Percentiles rank a stretch among this genome's conserved stretches.
phyloP scores from a whole-genome alignment of 805 yeast genomes.

The Kuraishia capsulata region DNA sequence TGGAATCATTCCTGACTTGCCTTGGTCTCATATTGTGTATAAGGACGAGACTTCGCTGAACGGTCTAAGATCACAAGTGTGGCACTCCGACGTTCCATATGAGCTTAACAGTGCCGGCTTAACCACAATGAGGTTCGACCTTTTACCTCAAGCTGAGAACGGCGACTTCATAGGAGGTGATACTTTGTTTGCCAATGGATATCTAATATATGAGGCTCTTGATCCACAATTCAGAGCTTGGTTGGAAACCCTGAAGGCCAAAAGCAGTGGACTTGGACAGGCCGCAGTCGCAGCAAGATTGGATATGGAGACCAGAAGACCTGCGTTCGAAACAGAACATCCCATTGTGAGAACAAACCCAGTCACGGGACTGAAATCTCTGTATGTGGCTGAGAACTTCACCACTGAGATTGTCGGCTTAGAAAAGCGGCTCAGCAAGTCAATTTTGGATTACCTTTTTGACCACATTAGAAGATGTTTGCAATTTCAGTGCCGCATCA shows the following conservation, averaged over 20 bases:
- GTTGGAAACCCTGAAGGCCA: slow-evolving; percentile 33
- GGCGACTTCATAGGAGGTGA: slow-evolving; percentile 36
- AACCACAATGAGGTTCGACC: slow-evolving; percentile 35
- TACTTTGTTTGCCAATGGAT: slow-evolving; percentile 43
- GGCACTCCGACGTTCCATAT: slow-evolving; percentile 41
- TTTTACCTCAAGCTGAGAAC: slow-evolving; percentile 23
- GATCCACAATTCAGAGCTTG: slow-evolving; percentile 38
- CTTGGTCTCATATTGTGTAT: slow-evolving; percentile 26
- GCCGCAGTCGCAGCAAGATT: slow-evolving; percentile 34
- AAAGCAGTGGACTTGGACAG: slow-evolving; percentile 15
- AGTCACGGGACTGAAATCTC: slow-evolving; percentile 47
- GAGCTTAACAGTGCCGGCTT: slow-evolving; percentile 38
- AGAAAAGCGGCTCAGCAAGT: slow-evolving; percentile 33
- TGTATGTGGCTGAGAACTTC: slow-evolving; percentile 39
- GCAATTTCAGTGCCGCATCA: slow-evolving; percentile 42
- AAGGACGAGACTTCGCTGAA: slow-evolving; percentile 11
- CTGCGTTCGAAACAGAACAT: slow-evolving; percentile 43
- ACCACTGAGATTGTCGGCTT: slow-evolving; percentile 42
- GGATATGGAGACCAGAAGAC: slow-evolving; percentile 31
- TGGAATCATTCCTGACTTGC: slow-evolving; percentile 21
- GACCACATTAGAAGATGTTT: slow-evolving; percentile 32
- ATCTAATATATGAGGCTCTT: slow-evolving; percentile 43
- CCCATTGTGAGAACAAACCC: slow-evolving; percentile 56
- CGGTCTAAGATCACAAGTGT: slow-evolving; percentile 13
- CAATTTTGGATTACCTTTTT: slow-evolving; percentile 34